Evolutionary conservation across 1,284 basidiomycete genomes (phyloP), one percentile per base, ranked within the genome.

Genomic region (Flammula alnicola): DNA sequence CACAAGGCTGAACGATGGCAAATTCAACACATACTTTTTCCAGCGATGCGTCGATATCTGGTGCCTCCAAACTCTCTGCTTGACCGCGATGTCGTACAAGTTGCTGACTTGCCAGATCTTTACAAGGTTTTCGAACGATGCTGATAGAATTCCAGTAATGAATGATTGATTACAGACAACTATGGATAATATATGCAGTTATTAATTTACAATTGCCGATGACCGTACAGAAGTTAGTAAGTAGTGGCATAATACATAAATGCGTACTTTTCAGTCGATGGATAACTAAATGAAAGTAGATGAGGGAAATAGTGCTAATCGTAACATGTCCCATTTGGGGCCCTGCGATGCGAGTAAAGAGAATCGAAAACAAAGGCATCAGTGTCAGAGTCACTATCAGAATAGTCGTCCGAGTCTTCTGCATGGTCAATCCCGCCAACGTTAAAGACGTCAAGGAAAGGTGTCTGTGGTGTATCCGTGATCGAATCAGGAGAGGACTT

Each of bases 81-180:
- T 29, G 86, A 88, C 55, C 72, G 76, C 6, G 91, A 93, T 62
- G 83, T 96, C 3, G 82, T 91, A 5, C 90, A 95, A 68, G 82
- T 95, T 14, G 94, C 95, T 4, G 89, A 84, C 66, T 68, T 96
- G 43, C 93, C 93, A 3, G 91, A 93, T 57, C 70, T 97, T 54
- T 97, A 95, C 67, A 86, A 88, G 52, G 88, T 96, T 1, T 97
- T 96, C 62, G 93, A 95, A 70, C 72, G 93, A 51, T 95, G 93
- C 63, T 95, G 23, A 47, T 26, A 43, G 39, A 36, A 30, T 47
- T 38, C 32, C 26, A n/a, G n/a, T n/a, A n/a, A n/a, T 19, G 23
- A 35, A 47, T 12, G 37, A 29, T 20, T 39, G 25, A 54, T 49
- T 45, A 56, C 42, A 54, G 27, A 59, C 39, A 47, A 46, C 43